A percentile compares a stretch with the other conserved stretches of the same genome.
Evolutionary conservation across 1,284 basidiomycete genomes (phyloP).

Genomic region (Sphagnurus paluster): DNA sequence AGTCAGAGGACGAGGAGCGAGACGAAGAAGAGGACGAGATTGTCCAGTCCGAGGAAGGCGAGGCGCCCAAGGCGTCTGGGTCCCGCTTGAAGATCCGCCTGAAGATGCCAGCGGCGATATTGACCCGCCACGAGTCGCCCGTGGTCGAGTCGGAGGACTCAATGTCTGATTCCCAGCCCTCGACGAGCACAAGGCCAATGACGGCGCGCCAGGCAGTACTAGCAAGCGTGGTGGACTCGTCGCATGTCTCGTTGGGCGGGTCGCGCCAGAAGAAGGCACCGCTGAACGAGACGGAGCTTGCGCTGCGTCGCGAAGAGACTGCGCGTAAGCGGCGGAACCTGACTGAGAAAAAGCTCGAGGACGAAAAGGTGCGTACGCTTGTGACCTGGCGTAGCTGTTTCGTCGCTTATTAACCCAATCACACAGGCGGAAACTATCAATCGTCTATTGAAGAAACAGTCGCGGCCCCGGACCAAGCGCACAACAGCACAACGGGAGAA

Average conservation of each 20-base stretch:
- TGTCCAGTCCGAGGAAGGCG: slow-evolving; percentile 17
- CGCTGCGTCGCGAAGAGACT: slow-evolving; percentile 81
- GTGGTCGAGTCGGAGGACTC: slow-evolving; percentile 58
- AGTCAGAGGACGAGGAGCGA: slow-evolving; percentile 18
- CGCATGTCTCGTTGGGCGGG: slow-evolving; percentile 62
- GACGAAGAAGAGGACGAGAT: slow-evolving; percentile 12
- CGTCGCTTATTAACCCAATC: background rate
- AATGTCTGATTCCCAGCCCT: slow-evolving; percentile 34
- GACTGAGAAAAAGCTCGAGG: slow-evolving; percentile 88
- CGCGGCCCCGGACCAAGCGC: slow-evolving; percentile 66
- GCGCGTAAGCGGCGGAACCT: slow-evolving; percentile 84
- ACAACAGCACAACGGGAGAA: slow-evolving; percentile 34
- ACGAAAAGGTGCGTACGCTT: slow-evolving; percentile 79
- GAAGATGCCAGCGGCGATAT: slow-evolving; percentile 49
- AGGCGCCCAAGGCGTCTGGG: slow-evolving; percentile 6
- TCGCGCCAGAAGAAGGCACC: slow-evolving; percentile 69
- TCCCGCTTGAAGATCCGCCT: slow-evolving; percentile 63
- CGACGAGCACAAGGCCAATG: slow-evolving; percentile 47
- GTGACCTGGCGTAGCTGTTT: slow-evolving; percentile 1
- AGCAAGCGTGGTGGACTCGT: slow-evolving; percentile 62
- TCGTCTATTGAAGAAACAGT: slow-evolving; percentile 85
- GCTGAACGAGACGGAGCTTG: slow-evolving; percentile 81
- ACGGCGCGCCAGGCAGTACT: slow-evolving; percentile 75
- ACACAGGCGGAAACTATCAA: slow-evolving; percentile 84
- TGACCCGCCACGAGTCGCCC: slow-evolving; percentile 42